Evolutionary conservation across 306 rosid genomes (phyloP).

Genomic region (Quercus ilex): DNA sequence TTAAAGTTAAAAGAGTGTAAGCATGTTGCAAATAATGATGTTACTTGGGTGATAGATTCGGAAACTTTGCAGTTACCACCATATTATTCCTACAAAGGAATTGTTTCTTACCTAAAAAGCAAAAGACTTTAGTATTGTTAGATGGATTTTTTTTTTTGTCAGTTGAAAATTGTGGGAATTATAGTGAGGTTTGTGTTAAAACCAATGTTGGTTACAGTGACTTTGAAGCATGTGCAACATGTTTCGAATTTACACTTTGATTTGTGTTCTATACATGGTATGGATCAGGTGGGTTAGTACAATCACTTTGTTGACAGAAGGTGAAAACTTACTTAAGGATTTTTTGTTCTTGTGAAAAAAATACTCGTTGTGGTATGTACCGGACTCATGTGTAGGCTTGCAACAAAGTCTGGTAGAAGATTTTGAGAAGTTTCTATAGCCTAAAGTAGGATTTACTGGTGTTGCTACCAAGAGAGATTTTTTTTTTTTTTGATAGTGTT

Average conservation of each 20-base stretch:
- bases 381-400: neutral
- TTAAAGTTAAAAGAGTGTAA: too few relatives aligned
- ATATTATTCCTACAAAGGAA: neutral
- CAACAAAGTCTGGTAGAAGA: neutral
- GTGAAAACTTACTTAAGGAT: neutral
- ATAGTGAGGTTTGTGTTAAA: neutral
- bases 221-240: neutral
- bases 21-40: too few relatives aligned
- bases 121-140: neutral
- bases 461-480: too few relatives aligned
- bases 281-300: neutral
- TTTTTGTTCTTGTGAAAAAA: neutral
- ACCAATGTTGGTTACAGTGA: neutral
- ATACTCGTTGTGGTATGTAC: neutral
- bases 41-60: neutral
- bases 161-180: slow-evolving; percentile 1
- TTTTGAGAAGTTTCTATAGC: too few relatives aligned
- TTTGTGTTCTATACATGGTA: neutral
- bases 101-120: slow-evolving; percentile 1
- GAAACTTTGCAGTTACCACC: neutral
- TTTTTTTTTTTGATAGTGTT: too few relatives aligned
- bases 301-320: neutral
- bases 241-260: neutral
- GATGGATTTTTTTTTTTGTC: neutral
- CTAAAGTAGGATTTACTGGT: too few relatives aligned